Base-by-base conservation (phyloP, 495 filamentous ascomycete genomes). In the Penicillium dipodomyicola region DNA sequence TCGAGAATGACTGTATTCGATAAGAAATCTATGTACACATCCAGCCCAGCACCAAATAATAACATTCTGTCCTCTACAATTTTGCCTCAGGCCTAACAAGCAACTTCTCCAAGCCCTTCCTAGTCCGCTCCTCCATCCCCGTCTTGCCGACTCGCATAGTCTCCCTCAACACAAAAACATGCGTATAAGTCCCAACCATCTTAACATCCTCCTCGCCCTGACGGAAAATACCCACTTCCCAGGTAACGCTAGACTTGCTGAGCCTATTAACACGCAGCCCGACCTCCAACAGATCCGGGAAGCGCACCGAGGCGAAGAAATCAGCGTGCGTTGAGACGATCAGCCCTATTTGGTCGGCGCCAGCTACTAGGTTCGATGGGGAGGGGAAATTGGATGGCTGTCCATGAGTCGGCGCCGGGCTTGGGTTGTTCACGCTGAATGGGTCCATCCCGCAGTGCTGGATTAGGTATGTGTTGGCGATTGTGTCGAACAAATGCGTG, bases 401-500 rank as follows among this genome's bases (percentile, higher is more conserved):
- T 0, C 19, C 32, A 42, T 41, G 48, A 43, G 20, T 29, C 25
- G 27, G 52, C n/a, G 58, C 43, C 33, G 64, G 58, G 5, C 59
- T 61, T 17, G 66, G 61, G 52, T 70, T 70, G 65, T 73, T 73
- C n/a, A 65, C 62, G 25, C 78, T 71, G 29, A 84, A 79, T 2
- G 92, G 94, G 52, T 87, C 76, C 57, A 94, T 82, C 20, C 81
- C 83, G 69, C 91, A 96, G 54, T 90, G 73, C 33, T 86, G 76
- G 52, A 96, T 91, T 5, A 98, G 82, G 69, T 94, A 98, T 42
- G 85, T 79, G 75, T 97, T 98, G 63, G 95, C 85, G 59, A 96
- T 84, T 5, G 90, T 91, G 76, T 98, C 93, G 73, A 85, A 84
- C 40, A 94, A 80, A 62, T 86, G 84, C 57, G 87, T 87, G 73